These are phyloP conservation scores for Botryobasidium botryosum DNA, from an alignment of 768 basidiomycete genomes.

Conservation along the genomic window DNA sequence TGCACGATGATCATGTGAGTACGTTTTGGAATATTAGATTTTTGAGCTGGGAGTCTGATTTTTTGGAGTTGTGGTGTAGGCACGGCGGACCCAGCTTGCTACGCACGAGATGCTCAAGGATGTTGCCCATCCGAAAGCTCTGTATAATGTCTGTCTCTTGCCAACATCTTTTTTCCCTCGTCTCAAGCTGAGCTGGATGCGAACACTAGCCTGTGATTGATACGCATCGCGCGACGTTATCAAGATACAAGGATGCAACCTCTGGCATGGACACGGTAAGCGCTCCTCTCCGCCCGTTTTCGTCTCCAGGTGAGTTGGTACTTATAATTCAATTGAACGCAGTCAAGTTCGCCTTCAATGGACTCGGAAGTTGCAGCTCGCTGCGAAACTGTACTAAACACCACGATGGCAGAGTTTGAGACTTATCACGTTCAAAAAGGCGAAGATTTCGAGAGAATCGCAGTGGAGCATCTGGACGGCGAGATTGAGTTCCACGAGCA, in stretches of 20 bases:
- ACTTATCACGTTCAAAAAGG: constrained; percentile 56
- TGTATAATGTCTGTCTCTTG: constrained; percentile 25
- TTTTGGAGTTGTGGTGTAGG: constrained; percentile 26
- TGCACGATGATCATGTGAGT: constrained; percentile 64
- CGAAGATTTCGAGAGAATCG: constrained; percentile 45
- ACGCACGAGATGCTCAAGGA: constrained; percentile 63
- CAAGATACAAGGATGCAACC: constrained; percentile 43
- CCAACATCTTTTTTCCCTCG: neutral
- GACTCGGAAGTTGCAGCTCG: constrained; percentile 51
- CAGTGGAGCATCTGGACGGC: constrained; percentile 56
- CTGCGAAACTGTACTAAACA: constrained; percentile 78
- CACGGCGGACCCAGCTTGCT: constrained; percentile 49
- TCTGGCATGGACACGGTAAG: constrained; percentile 22
- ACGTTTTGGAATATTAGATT: neutral
- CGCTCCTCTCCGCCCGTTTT: neutral
- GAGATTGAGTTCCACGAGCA: constrained; percentile 66
- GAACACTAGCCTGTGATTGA: constrained; percentile 41
- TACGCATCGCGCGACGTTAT: constrained; percentile 54
- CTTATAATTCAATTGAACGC: neutral
- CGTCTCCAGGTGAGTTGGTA: neutral
- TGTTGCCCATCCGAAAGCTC: constrained; percentile 54
- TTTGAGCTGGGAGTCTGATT: too few relatives aligned
- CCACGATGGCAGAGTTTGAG: constrained; percentile 78
- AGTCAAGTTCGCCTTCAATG: neutral
- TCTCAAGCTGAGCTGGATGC: neutral